Evolutionary conservation across 306 rosid species (phyloP), one percentile per base, ranked within the genome.

Genomic region (Mimosa pudica): DNA sequence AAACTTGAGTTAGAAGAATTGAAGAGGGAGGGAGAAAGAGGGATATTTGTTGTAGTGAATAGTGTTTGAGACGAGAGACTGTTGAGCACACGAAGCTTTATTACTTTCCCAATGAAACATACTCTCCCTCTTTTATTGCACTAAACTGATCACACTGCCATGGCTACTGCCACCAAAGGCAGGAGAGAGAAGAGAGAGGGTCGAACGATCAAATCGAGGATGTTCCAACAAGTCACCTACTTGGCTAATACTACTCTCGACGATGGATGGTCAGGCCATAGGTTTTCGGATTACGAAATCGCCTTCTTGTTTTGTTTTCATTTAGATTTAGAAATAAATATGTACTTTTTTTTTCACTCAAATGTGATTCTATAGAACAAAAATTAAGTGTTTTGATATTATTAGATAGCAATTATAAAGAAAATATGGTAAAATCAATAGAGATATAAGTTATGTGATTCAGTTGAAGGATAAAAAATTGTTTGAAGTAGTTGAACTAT

Each of bases 51-150:
- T 60, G 64, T 42, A 35, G 71, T 66, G 35, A 62, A 32, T 69
- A 62, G 38, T 66, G 44, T 51, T 18, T 71, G n/a, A 46, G 49
- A 46, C 13, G 30, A 54, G 65, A 83, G 62, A 66, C 48, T 38
- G 80, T 33, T 5, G 82, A 67, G 71, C 57, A 65, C 51, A 81
- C 83, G 73, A 54, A 42, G 81, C 80, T 77, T 92, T 92, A 85
- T 92, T 92, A 84, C 91, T 92, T 92, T 92, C 97, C 97, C 97
- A 82, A 92, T 86, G 92, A 88, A 86, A 87, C 81, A 24, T 87
- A 77, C 92, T 74, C 82, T 81, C 80, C 79, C 74, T 74, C 87
- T 85, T 88, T 86, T 84, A 82, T 82, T 79, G 90, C 97, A 88
- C 83, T 87, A 90, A 84, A 86, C 89, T 90, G 93, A 83, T 65